Evolutionary conservation across 805 yeast genomes (phyloP).

Genomic region (Kluyveromyces nonfermentans): DNA sequence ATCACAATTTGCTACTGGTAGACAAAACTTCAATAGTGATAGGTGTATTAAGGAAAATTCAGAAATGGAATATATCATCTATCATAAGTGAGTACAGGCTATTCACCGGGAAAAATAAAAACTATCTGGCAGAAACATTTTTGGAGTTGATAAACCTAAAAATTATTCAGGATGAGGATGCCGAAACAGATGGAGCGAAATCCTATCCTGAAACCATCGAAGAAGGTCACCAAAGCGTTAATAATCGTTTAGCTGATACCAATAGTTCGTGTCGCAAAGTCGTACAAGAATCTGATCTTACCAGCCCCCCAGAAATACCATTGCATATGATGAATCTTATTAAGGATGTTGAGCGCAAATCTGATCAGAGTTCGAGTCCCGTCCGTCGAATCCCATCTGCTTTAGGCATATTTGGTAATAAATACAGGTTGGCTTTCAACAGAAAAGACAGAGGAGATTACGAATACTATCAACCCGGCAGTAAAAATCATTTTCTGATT

Average conservation of each 20-base stretch:
- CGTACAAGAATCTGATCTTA: constrained; percentile 23
- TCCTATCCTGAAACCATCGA: background rate
- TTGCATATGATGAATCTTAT: constrained; percentile 17
- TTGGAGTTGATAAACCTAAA: constrained; percentile 55
- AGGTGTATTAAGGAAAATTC: constrained; percentile 72
- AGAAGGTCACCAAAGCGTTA: background rate
- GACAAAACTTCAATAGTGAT: constrained; percentile 74
- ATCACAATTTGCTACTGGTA: constrained; percentile 63
- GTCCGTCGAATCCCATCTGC: constrained; percentile 10
- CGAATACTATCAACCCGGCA: constrained; percentile 34
- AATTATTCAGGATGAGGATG: constrained; percentile 23
- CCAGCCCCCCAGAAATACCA: constrained; percentile 23
- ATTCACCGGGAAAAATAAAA: constrained; percentile 61
- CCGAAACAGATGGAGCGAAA: background rate
- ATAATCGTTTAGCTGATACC: background rate
- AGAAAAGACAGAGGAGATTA: constrained; percentile 24
- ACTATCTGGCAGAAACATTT: constrained; percentile 73
- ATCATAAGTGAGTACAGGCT: constrained; percentile 78
- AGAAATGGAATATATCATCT: constrained; percentile 82
- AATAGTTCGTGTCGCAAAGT: constrained; percentile 4
- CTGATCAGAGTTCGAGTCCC: constrained; percentile 7
- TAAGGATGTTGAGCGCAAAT: constrained; percentile 14
- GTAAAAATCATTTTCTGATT: constrained; percentile 30
- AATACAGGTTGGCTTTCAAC: constrained; percentile 26
- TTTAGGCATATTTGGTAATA: constrained; percentile 27